Conservation (phyloP, 192 early-diverging fungal species). For the Dissophora ornata region DNA sequence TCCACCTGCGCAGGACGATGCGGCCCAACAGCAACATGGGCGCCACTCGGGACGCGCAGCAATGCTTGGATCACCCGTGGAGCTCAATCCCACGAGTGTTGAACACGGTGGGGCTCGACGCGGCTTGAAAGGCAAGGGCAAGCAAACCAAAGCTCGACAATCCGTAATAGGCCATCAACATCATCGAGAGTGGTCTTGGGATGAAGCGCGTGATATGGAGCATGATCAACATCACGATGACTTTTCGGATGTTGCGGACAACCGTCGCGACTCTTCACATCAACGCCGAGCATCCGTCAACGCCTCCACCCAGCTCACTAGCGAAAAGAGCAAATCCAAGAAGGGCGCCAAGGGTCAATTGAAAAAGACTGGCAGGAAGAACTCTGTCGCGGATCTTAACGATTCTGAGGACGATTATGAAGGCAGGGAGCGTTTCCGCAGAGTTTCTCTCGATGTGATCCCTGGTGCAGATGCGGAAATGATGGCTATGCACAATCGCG, state of each 20-base stretch:
- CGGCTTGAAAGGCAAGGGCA: background rate
- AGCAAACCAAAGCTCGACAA: background rate
- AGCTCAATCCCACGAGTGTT: background rate
- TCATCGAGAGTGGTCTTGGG: background rate
- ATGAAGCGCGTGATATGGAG: background rate
- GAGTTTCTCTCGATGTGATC: background rate
- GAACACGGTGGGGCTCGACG: background rate
- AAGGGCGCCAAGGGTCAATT: background rate
- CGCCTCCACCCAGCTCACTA: constrained; percentile 5
- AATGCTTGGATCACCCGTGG: constrained; percentile 1
- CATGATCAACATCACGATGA: background rate
- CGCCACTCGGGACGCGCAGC: background rate
- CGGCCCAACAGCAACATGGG: background rate
- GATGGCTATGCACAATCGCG: background rate
- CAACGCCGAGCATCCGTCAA: background rate
- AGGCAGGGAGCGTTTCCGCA: background rate
- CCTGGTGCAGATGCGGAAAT: background rate
- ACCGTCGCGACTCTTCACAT: too few relatives aligned
- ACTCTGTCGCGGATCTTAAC: background rate
- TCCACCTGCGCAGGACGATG: background rate
- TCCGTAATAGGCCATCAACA: background rate
- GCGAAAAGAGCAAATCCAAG: constrained; percentile 20
- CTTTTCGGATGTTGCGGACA: background rate
- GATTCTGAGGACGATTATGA: background rate
- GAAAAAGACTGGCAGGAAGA: constrained; percentile 2